Percentiles rank a stretch among this genome's conserved stretches.
Evolutionary conservation across 345 rosid genomes (phyloP).

Genomic region (Angophora floribunda): DNA sequence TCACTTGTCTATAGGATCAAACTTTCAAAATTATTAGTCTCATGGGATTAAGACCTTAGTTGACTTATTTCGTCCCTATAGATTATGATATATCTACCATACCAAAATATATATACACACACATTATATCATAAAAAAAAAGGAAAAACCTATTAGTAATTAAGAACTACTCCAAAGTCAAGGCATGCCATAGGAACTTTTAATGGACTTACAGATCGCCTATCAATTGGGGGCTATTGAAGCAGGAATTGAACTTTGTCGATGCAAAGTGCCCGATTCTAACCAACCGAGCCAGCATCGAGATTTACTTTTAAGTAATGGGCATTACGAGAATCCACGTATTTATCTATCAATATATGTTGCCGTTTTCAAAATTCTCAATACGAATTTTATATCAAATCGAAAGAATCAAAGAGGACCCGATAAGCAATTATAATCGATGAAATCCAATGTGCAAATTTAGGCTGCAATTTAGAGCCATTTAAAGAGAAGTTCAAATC

Average conservation of each 20-base stretch:
- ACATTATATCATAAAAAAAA: background rate
- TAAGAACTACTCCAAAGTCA: background rate
- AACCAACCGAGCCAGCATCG: background rate
- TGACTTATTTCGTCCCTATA: background rate
- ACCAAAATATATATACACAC: background rate
- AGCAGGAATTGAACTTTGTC: background rate
- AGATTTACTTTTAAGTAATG: background rate
- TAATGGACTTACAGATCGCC: background rate
- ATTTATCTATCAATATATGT: background rate
- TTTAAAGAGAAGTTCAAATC: background rate
- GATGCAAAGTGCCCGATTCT: background rate
- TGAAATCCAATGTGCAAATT: background rate
- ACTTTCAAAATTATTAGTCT: background rate
- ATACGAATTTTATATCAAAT: background rate
- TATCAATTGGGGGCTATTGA: background rate
- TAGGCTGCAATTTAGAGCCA: background rate
- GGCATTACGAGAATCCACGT: background rate
- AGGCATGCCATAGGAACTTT: background rate
- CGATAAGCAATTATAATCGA: background rate
- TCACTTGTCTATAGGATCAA: background rate
- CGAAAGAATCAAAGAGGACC: background rate
- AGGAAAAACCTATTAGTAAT: background rate
- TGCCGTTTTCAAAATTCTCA: background rate
- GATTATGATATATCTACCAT: background rate
- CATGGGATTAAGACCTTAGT: background rate